Base-by-base conservation (phyloP, 768 basidiomycete genomes). In the Auriculariales sp. region DNA sequence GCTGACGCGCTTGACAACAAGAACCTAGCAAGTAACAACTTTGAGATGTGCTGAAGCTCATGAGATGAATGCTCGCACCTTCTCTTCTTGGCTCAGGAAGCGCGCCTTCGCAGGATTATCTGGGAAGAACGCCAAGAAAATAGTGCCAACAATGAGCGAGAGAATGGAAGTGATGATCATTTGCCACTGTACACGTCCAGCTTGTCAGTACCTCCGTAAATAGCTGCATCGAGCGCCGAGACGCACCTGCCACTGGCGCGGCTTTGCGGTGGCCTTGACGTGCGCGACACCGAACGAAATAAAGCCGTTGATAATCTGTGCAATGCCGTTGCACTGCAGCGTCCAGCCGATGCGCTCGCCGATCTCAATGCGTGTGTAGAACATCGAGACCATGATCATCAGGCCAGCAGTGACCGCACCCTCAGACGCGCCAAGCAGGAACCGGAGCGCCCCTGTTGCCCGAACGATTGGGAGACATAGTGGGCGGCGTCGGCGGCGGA, bases 31-130 rank as follows among this genome's bases (percentile, higher is more conserved):
- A n/a, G n/a, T n/a, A n/a, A n/a, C n/a, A n/a, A n/a, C n/a, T n/a
- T n/a, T n/a, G n/a, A n/a, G n/a, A n/a, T n/a, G n/a, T n/a, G n/a
- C n/a, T n/a, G n/a, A n/a, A n/a, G n/a, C n/a, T n/a, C n/a, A n/a
- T n/a, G n/a, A n/a, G n/a, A n/a, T n/a, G n/a, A n/a, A n/a, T n/a
- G n/a, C n/a, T n/a, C n/a, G n/a, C n/a, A n/a, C 14, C 39, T 53
- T 56, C 49, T 62, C 61, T 30, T 61, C 53, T 12, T 42, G 31
- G 27, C 54, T 52, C 22, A 62, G 48, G 55, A 61, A 62, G 46
- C 36, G 15, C 1, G 61, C 60, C 7, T 51, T 57, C 9, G 57
- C 52, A 2, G 61, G 61, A 48, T 56, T 60, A 29, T 62, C 59
- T 9, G 61, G 61, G 52, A 62, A 58, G 28, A 49, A 48, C 22